Base-by-base conservation (phyloP, 2,329 filamentous ascomycete genomes). In the Ophidiomyces ophidiicola region DNA sequence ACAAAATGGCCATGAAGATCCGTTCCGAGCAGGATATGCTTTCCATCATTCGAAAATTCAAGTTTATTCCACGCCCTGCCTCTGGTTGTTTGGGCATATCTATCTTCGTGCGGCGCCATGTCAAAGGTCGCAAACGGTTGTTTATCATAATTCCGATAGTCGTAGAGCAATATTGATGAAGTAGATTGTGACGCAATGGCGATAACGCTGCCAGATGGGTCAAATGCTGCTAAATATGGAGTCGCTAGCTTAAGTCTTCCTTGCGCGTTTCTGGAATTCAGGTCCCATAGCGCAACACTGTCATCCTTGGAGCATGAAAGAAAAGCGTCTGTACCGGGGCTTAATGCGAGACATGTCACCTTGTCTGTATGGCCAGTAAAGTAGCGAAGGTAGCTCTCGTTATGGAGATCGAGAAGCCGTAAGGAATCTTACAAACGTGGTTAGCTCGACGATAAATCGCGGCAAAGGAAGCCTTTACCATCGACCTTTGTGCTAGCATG, bases 401-500 rank as follows among this genome's bases (percentile, higher is more conserved):
- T 90, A 61, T 98, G 90, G 8, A 67, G 54, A 80, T 94, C 41
- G 76, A 92, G 46, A 86, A 80, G 63, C 82, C 94, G 57, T 78
- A 80, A 49, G 82, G 92, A 53, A 76, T 86, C 66, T 63, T 88
- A 12, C n/a, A n/a, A n/a, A n/a, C n/a, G n/a, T n/a, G n/a, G n/a
- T n/a, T n/a, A n/a, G n/a, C n/a, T n/a, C n/a, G n/a, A n/a, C n/a
- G n/a, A 19, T 29, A 18, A 34, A 25, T 3, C 31, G n/a, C 12
- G 11, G 12, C 33, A 26, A 21, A 7, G 34, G 36, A 25, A 32
- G 17, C 4, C 44, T 66, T 45, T 67, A 85, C 81, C 74, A 55
- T 98, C 92, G 51, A 92, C 78, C 57, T 94, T 94, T 8, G 90
- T 98, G 57, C 84, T 93, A 36, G 90, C 87, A 55, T 96, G 94